Percentiles rank a stretch among this genome's conserved stretches.
These are phyloP conservation scores for Hypericum androsaemum DNA, from an alignment of 345 rosid genomes.

Conservation along the genomic window DNA sequence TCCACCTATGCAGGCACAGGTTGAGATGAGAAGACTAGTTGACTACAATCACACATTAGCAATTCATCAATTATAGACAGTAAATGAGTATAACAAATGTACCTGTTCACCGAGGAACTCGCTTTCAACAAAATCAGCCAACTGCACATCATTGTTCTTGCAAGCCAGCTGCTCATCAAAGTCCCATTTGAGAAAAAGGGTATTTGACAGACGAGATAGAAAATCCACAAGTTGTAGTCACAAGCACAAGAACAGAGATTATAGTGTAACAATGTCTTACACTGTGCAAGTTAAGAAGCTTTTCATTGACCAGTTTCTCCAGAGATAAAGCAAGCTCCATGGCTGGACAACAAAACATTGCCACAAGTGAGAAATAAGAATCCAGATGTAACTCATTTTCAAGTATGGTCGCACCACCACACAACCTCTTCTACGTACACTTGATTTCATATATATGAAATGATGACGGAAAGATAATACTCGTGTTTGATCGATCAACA, in stretches of 20 bases:
- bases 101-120: conserved; percentile 24
- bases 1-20: conserved; percentile 11
- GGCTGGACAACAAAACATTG: conserved; percentile 10
- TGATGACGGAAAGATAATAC: no score
- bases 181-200: neutral
- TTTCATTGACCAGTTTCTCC: conserved; percentile 22
- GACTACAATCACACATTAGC: no score
- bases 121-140: conserved; percentile 20
- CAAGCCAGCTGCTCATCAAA: conserved; percentile 13
- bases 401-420: neutral
- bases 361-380: neutral
- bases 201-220: neutral
- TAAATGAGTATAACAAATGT: neutral
- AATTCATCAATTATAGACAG: no score
- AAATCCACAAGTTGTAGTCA: neutral
- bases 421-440: neutral
- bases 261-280: conserved; percentile 6
- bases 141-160: conserved; percentile 15
- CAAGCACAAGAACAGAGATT: neutral
- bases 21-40: neutral
- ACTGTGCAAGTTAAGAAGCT: conserved; percentile 18
- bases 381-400: neutral
- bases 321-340: conserved; percentile 26
- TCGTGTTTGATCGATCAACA: no score
- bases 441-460: no score